Base-by-base conservation (phyloP, 768 basidiomycete species). In the Cystobasidium onofrii region DNA sequence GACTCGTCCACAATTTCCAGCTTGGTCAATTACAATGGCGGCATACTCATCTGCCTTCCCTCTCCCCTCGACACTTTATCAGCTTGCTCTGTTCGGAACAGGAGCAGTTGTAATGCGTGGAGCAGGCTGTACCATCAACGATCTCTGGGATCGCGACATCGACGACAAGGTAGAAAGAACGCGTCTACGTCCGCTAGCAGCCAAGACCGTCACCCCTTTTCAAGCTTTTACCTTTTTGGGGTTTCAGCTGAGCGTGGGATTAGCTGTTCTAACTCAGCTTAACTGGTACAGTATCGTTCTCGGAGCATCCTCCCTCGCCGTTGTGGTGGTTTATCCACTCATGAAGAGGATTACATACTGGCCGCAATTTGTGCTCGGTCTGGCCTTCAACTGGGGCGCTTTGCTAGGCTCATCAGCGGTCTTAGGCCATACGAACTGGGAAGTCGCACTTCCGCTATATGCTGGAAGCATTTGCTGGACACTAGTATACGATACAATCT, bases 11-110 rank as follows among this genome's bases (percentile, higher is more conserved):
- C 29, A 3, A 23, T n/a, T 1, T 20, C 46, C 76, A 99, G 96
- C 93, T 9, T 99, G 96, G 96, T 92, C 92, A 12, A 96, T 99
- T 78, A 91, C 92, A 7, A 95, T 99, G 90, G 92, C 92, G 0
- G 88, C 91, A 1, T 94, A 93, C 77, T 88, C 90, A 13, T 82
- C 87, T 9, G 84, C 88, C 25, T 83, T 86, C 3, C 90, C 92
- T 0, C 83, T 85, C 57, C 85, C 86, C 1, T 85, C 84, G 0
- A 90, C 91, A 18, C 79, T 92, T 67, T 87, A 86, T 20, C 95
- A 92, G 79, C 83, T 91, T 60, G 82, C 86, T 39, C 83, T 98
- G 0, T 98, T 98, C 79, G 94, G 91, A 1, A 80, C 88, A 12
- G 96, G 96, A 0, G 93, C 96, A 0, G 77, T 96, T 54, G 85